Evolutionary conservation across 1,139 yeast species (phyloP), one percentile per base, ranked within the genome.

Genomic region (Keqinozyma sinolaborantium): DNA sequence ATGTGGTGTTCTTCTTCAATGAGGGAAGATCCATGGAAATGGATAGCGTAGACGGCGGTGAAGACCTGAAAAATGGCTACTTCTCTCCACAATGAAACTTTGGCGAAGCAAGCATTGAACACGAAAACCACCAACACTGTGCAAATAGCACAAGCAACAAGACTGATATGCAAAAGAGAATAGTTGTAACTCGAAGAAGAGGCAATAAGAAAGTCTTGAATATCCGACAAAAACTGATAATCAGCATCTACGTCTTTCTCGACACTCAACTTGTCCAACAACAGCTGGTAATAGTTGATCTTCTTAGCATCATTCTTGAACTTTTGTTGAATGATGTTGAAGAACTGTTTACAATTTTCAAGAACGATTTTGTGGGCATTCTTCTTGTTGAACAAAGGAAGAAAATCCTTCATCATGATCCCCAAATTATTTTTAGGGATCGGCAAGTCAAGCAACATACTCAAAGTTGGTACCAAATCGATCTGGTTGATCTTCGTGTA

Each of bases 1-100:
- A 88, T 59, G 51, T 88, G 97, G 50, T 92, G 95, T 50, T 92
- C 99, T 53, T 92, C 99, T 48, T 92, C 99, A n/a, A 92, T 84
- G 41, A 88, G 67, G 16, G 96, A 86, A 24, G 96, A 85, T 0
- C 95, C 97, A 63, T 87, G 86, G 53, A 83, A 81, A 29, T 82
- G 77, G 2, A 68, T 41, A 0, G 83, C 68, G 47, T 79, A 80
- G 0, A 66, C 26, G 1, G 66, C 40, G 7, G 77, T 64, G 14
- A 77, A 50, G 0, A 41, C 35, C 16, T 60, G 40, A 36, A 58
- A 60, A 18, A 43, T 43, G 1, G 45, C 16, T 3, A 42, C 64
- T 46, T 29, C 15, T 32, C 33, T 21, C 19, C 21, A n/a, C 24
- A 26, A 19, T 29, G 20, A 13, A 32, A 32, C 14, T 19, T 32